phyloP scores from a whole-genome alignment of 2,329 filamentous ascomycete genomes.

The Xylaria sp. region DNA sequence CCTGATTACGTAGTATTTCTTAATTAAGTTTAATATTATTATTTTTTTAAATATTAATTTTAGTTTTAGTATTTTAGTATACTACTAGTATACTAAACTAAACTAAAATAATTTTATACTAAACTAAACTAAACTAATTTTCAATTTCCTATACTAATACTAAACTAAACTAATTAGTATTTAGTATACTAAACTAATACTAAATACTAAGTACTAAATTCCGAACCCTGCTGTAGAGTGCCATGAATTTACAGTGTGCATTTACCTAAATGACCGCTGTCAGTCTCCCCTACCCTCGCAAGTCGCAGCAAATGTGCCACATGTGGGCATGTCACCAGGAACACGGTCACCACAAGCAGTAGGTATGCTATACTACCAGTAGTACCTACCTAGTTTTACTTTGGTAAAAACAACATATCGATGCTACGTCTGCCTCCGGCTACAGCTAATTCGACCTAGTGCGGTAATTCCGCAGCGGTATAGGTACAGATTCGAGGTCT shows the following conservation, averaged over 20 bases:
- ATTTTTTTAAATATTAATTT: too few relatives aligned
- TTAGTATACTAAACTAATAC: too few relatives aligned
- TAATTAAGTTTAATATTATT: too few relatives aligned
- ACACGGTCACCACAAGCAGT: background rate
- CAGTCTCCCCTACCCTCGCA: background rate
- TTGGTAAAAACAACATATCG: slow-evolving; percentile 12
- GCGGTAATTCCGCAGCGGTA: background rate
- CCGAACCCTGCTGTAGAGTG: background rate
- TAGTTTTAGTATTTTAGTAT: too few relatives aligned
- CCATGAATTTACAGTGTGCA: slow-evolving; percentile 2
- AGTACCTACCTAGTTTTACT: slow-evolving; percentile 2
- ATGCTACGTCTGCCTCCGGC: background rate
- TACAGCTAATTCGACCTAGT: background rate
- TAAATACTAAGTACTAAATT: too few relatives aligned
- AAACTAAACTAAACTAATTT: too few relatives aligned
- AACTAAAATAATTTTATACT: too few relatives aligned
- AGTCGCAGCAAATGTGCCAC: slow-evolving; percentile 3
- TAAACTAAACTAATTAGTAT: too few relatives aligned
- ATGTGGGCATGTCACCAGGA: slow-evolving; percentile 4
- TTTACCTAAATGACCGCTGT: background rate
- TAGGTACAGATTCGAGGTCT: slow-evolving; percentile 9
- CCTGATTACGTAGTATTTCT: too few relatives aligned
- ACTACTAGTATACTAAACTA: too few relatives aligned
- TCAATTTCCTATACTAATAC: too few relatives aligned
- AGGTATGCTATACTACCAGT: background rate